Evolutionary conservation across 495 filamentous ascomycete genomes (phyloP).

Genomic region (Neurospora sp.): DNA sequence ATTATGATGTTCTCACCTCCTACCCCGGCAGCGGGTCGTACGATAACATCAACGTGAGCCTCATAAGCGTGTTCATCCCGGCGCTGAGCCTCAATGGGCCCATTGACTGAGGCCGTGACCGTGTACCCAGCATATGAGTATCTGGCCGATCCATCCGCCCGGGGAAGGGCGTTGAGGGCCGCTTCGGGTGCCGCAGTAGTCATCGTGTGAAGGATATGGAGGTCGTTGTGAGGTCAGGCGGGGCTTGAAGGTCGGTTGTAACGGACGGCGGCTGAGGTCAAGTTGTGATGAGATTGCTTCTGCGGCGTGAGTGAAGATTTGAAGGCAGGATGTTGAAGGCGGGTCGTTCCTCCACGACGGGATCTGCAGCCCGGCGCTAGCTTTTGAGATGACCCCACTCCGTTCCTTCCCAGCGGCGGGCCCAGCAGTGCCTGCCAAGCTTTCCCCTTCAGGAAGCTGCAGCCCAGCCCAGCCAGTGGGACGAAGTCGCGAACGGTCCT

Average conservation of each 20-base stretch:
- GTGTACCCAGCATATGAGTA: conserved; percentile 70
- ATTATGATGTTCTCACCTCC: conserved; percentile 52
- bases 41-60: conserved; percentile 78
- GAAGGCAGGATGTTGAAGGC: not conserved
- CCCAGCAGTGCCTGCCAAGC: not conserved
- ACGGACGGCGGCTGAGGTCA: not conserved
- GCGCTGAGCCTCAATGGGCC: conserved; percentile 81
- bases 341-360: not conserved
- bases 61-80: conserved; percentile 84
- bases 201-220: conserved; percentile 23
- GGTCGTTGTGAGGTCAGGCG: not conserved
- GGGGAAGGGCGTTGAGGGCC: conserved; percentile 48
- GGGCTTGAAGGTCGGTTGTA: not conserved
- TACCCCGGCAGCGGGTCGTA: conserved; percentile 75
- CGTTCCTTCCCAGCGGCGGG: not conserved
- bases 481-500: not conserved
- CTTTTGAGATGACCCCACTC: not conserved
- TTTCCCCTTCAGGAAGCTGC: not conserved
- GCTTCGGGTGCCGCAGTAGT: conserved; percentile 35
- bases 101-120: conserved; percentile 77
- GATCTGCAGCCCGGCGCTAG: not conserved
- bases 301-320: conserved; percentile 3
- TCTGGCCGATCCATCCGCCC: conserved; percentile 79
- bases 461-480: not conserved
- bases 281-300: not conserved